Evolutionary conservation across 495 filamentous ascomycete species (phyloP).

Genomic region (Neurospora sublineolata): DNA sequence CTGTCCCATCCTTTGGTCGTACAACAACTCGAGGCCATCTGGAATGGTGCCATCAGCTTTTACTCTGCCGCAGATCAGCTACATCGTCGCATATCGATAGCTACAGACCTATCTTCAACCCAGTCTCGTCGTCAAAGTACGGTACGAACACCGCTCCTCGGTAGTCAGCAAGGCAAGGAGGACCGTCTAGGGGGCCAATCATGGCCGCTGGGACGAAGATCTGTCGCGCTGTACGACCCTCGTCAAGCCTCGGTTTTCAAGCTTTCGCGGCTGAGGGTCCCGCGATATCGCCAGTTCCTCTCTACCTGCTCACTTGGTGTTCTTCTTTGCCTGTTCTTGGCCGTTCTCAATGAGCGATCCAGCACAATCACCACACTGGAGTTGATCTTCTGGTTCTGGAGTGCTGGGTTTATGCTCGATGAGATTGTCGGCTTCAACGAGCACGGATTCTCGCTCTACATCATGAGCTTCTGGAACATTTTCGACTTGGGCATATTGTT

Average conservation of each 20-base stretch:
- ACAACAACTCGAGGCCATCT: conserved; percentile 88
- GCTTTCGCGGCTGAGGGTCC: conserved; percentile 76
- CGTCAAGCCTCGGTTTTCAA: conserved; percentile 83
- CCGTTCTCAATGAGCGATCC: conserved; percentile 59
- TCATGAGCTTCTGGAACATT: conserved; percentile 94
- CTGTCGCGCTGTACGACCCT: conserved; percentile 81
- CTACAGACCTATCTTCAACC: conserved; percentile 7
- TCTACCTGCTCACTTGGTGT: conserved; percentile 76
- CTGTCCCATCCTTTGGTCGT: conserved; percentile 81
- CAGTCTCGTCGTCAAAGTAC: conserved; percentile 24
- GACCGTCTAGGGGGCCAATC: conserved; percentile 20
- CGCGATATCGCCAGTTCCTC: conserved; percentile 77
- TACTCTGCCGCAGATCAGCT: conserved; percentile 74
- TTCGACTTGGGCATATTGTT: conserved; percentile 83
- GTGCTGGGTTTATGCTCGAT: conserved; percentile 92
- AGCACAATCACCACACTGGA: conserved; percentile 69
- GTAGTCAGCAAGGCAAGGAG: conserved; percentile 29
- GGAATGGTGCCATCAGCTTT: conserved; percentile 89
- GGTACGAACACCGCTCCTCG: conserved; percentile 31
- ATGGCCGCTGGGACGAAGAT: conserved; percentile 43
- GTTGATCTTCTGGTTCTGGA: conserved; percentile 92
- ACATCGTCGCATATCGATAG: conserved; percentile 41
- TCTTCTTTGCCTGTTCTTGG: conserved; percentile 70
- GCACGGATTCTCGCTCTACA: conserved; percentile 85
- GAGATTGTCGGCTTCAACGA: conserved; percentile 88